Conservation (phyloP, 2,329 filamentous ascomycete genomes). For the Stemphylium lycopersici region DNA sequence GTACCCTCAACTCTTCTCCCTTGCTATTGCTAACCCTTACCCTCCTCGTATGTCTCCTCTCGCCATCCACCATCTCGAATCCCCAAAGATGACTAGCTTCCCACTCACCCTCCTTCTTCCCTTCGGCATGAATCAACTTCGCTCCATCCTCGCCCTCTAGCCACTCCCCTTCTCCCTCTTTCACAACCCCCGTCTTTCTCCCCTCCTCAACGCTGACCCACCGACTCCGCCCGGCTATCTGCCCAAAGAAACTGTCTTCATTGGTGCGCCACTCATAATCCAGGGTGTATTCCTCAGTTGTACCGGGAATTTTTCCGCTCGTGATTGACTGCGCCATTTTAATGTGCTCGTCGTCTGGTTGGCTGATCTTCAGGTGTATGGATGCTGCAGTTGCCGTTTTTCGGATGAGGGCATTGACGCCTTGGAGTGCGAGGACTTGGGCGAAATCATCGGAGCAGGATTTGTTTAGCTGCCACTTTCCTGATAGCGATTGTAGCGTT, state of each 20-base stretch:
- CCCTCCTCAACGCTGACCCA: conserved; percentile 19
- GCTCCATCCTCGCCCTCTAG: conserved; percentile 16
- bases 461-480: conserved; percentile 20
- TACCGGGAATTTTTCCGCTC: conserved; percentile 19
- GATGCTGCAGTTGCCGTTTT: conserved; percentile 18
- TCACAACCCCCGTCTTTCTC: conserved; percentile 5
- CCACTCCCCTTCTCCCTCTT: conserved; percentile 8
- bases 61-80: conserved; percentile 15
- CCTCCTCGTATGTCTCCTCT: conserved; percentile 17
- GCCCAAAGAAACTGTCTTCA: conserved; percentile 20
- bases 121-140: conserved; percentile 16
- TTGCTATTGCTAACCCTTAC: conserved; percentile 14
- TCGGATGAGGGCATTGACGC: conserved; percentile 15
- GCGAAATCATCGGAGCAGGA: conserved; percentile 21
- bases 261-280: conserved; percentile 22
- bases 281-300: conserved; percentile 16
- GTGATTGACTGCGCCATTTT: conserved; percentile 19
- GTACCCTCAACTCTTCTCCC: conserved; percentile 13
- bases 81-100: conserved; percentile 23
- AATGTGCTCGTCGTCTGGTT: conserved; percentile 15
- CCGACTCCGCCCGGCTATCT: conserved; percentile 16
- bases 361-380: conserved; percentile 21
- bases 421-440: conserved; percentile 19
- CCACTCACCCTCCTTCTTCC: conserved; percentile 17
- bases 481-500: conserved; percentile 15